phyloP scores from a whole-genome alignment of 2,329 filamentous ascomycete species.

The Pseudogymnoascus sp. region DNA sequence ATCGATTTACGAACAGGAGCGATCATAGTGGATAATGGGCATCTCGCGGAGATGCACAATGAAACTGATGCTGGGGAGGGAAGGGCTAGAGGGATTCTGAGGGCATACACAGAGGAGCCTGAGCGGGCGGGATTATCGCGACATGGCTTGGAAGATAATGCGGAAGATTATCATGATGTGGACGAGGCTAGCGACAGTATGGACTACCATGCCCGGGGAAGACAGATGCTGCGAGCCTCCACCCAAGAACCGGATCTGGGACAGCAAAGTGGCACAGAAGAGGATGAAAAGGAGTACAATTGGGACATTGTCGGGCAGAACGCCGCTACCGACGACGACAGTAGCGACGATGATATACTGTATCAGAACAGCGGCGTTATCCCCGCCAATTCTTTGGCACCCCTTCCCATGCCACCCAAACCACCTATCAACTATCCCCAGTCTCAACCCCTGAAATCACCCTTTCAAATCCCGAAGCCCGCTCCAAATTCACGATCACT shows the following conservation, averaged over 20 bases:
- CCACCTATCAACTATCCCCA: too few species aligned
- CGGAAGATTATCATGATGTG: conserved; percentile 25
- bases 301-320: neutral
- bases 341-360: neutral
- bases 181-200: conserved; percentile 20
- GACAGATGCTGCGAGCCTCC: conserved; percentile 15
- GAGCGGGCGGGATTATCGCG: conserved; percentile 14
- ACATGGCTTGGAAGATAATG: conserved; percentile 13
- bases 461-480: too few species aligned
- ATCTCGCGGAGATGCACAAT: conserved; percentile 58
- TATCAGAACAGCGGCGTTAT: neutral
- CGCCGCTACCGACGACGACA: neutral
- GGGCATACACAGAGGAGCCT: conserved; percentile 17
- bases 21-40: conserved; percentile 82
- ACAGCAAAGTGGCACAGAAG: conserved; percentile 15
- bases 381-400: neutral
- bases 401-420: neutral
- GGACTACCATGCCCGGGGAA: conserved; percentile 7
- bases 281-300: conserved; percentile 20
- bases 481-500: too few species aligned
- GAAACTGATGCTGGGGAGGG: conserved; percentile 43
- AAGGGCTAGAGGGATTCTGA: conserved; percentile 13
- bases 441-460: too few species aligned
- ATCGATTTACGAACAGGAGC: conserved; percentile 77
- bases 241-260: conserved; percentile 15